Base-by-base conservation (phyloP, 371 early-diverging fungal genomes). In the Mucor saturninus region DNA sequence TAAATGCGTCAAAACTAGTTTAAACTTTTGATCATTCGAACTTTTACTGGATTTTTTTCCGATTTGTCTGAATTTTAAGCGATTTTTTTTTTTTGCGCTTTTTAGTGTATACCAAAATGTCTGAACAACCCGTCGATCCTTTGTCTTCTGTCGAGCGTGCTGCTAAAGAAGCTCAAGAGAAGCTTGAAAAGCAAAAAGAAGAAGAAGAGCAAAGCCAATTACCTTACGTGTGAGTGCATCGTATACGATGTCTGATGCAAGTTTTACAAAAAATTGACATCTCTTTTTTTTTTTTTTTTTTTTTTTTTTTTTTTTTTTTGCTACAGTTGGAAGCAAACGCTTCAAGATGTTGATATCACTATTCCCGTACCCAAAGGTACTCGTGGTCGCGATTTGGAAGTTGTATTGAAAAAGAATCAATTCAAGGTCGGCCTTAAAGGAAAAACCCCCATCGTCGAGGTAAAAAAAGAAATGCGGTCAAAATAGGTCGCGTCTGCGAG, bases 301-400 rank as follows among this genome's bases (percentile, higher is more conserved):
- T 58, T 13, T 53, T 32, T 21, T 6, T 55, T 14, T 39, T 3
- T 3, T 8, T 32, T 37, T 37, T 30, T 26, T 21, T 26, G 13
- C 8, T 28, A 35, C 79, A 80, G 76, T 46, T 95, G 95, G 95
- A 85, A 77, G 55, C 97, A 96, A 75, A 93, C 93, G 1, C 79
- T 96, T 58, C 82, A 81, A 62, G 95, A 96, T 40, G 93, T 96
- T 1, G 93, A 91, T 62, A 59, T 96, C 5, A 76, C 83, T 0
- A 74, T 94, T n/a, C 78, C 89, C 4, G 85, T 96, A 10, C 90
- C 92, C 9, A 83, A 85, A 43, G 93, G 93, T 21, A 93, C 91
- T 7, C 81, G 86, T 5, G 86, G 81, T 7, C 83, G 84, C 48
- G 91, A 94, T 54, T 71, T 96, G 11, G 74, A 77, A 15, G 83